Percentiles rank a stretch among this genome's conserved stretches.
Conservation (phyloP, 2,329 filamentous ascomycete genomes). For the Trichoderma afroharzianum region DNA sequence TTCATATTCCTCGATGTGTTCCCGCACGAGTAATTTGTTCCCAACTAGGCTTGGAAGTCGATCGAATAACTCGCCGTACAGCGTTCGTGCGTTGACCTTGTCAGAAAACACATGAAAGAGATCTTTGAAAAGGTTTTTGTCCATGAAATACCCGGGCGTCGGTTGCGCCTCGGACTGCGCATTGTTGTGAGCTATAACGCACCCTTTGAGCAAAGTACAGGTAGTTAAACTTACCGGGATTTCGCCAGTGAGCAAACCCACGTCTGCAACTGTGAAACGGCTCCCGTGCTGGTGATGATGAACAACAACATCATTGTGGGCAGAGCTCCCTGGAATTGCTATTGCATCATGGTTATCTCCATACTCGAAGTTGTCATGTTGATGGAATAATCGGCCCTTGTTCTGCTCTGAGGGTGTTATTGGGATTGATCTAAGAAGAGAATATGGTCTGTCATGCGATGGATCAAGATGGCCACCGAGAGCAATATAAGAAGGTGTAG, state of each 20-base stretch:
- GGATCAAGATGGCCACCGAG: constrained; percentile 1
- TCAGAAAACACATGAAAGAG: constrained; percentile 5
- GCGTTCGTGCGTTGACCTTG: not conserved
- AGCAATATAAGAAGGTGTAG: not conserved
- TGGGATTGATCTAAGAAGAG: not conserved
- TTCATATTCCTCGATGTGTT: not conserved
- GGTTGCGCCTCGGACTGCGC: not conserved
- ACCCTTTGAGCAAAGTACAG: not conserved
- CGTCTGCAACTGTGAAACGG: constrained; percentile 7
- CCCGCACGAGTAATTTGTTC: not conserved
- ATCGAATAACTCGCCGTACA: not conserved
- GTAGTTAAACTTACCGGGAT: not conserved
- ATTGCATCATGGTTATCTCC: not conserved
- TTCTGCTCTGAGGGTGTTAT: not conserved
- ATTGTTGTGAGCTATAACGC: not conserved
- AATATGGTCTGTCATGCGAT: not conserved
- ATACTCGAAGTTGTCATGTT: constrained; percentile 1
- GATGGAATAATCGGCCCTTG: not conserved
- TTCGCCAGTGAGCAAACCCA: constrained; percentile 6
- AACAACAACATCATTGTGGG: not conserved
- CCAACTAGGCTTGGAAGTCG: not conserved
- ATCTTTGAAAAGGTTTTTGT: not conserved
- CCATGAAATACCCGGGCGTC: not conserved
- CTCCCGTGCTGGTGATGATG: not conserved
- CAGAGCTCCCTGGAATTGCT: constrained; percentile 7